Evolutionary conservation across 331 rosid genomes (phyloP).

Genomic region (Acacia pycnantha): DNA sequence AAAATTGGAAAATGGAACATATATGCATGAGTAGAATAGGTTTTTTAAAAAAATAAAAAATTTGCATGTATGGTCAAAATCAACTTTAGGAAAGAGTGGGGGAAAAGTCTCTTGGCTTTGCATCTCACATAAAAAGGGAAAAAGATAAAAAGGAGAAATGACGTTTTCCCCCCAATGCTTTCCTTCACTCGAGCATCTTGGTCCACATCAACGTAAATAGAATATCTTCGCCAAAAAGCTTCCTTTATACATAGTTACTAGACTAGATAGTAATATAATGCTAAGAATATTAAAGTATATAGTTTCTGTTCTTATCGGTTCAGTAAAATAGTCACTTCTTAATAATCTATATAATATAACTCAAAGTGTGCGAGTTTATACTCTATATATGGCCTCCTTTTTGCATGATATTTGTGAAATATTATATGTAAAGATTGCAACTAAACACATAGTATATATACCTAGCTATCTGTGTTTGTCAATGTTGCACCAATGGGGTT

Average conservation of each 20-base stretch:
- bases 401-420: slow-evolving; percentile 30
- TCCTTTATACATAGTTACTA: slow-evolving; percentile 17
- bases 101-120: slow-evolving; percentile 34
- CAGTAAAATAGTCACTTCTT: background rate
- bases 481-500: background rate
- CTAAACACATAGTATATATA: background rate
- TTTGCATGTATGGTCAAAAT: slow-evolving; percentile 42
- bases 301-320: background rate
- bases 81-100: slow-evolving; percentile 42
- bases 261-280: background rate
- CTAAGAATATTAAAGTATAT: background rate
- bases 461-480: background rate
- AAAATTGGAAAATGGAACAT: background rate
- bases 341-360: slow-evolving; percentile 20
- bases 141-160: slow-evolving; percentile 36
- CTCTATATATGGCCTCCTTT: background rate
- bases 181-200: slow-evolving; percentile 46
- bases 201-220: slow-evolving; percentile 43
- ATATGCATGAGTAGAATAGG: background rate
- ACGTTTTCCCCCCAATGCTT: slow-evolving; percentile 29
- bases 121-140: slow-evolving; percentile 35
- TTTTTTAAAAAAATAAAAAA: slow-evolving; percentile 3
- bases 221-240: slow-evolving; percentile 30
- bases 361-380: slow-evolving; percentile 34
- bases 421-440: background rate